Conservation (phyloP, 2,329 filamentous ascomycete species). For the Paradendryphiella salina region DNA sequence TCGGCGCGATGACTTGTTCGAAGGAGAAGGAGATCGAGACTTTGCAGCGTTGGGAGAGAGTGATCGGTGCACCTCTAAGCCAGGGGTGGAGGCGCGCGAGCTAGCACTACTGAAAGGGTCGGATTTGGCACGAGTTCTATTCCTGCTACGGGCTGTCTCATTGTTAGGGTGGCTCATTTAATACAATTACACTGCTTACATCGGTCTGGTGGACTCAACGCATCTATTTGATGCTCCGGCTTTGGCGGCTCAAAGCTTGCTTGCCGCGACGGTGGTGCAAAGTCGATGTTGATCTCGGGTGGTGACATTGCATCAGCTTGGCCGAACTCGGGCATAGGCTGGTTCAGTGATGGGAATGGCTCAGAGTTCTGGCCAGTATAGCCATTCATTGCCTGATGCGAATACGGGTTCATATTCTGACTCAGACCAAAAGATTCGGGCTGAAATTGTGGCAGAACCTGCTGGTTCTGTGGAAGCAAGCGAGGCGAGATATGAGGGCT, state of each 20-base stretch:
- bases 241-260: constrained; percentile 69
- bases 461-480: constrained; percentile 71
- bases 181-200: constrained; percentile 50
- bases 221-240: constrained; percentile 67
- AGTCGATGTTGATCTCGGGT: constrained; percentile 94
- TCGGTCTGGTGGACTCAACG: constrained; percentile 77
- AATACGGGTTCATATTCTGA: constrained; percentile 54
- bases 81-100: constrained; percentile 51
- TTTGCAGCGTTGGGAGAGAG: constrained; percentile 51
- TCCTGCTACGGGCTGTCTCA: constrained; percentile 55
- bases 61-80: constrained; percentile 42
- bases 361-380: constrained; percentile 56
- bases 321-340: constrained; percentile 62
- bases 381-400: constrained; percentile 53
- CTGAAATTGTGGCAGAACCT: constrained; percentile 54
- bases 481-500: constrained; percentile 73
- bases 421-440: constrained; percentile 54
- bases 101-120: constrained; percentile 60
- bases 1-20: constrained; percentile 53
- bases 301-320: constrained; percentile 78
- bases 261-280: constrained; percentile 73
- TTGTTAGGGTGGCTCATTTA: constrained; percentile 23
- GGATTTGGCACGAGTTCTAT: constrained; percentile 62
- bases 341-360: constrained; percentile 54
- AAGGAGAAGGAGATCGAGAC: constrained; percentile 54